Evolutionary conservation across 2,329 filamentous ascomycete species (phyloP).

Genomic region (Arthroderma uncinatum): DNA sequence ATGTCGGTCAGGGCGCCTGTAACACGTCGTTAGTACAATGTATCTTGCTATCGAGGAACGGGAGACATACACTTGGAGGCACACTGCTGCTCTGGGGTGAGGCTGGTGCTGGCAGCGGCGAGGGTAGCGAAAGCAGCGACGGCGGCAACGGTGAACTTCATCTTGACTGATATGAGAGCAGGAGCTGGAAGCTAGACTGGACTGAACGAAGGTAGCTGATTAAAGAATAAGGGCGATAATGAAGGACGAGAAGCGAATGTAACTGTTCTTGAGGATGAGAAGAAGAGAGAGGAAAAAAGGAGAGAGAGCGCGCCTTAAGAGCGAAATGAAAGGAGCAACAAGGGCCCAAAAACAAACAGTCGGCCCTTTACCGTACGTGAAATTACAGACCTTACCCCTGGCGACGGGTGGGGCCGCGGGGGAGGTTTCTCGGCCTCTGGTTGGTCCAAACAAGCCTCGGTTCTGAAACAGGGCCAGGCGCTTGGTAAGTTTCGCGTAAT

Average conservation of each 20-base stretch:
- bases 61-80: constrained; percentile 28
- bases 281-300: neutral
- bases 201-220: neutral
- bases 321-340: neutral
- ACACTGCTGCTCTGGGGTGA: constrained; percentile 27
- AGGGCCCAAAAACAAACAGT: neutral
- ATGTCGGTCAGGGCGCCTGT: constrained; percentile 36
- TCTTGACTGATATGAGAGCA: constrained; percentile 17
- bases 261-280: neutral
- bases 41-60: too few species aligned
- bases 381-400: constrained; percentile 1
- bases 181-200: neutral
- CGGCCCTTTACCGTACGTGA: neutral
- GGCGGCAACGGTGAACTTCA: constrained; percentile 30
- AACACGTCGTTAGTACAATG: neutral
- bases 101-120: constrained; percentile 32
- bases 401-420: neutral
- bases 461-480: neutral
- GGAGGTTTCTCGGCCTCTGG: neutral
- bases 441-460: neutral
- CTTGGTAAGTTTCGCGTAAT: neutral
- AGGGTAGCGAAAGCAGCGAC: constrained; percentile 34
- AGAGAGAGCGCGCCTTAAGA: neutral
- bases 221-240: neutral
- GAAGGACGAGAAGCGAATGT: constrained; percentile 5